Base-by-base conservation (phyloP, 2,329 filamentous ascomycete genomes). In the Pestalotiopsis sp. region DNA sequence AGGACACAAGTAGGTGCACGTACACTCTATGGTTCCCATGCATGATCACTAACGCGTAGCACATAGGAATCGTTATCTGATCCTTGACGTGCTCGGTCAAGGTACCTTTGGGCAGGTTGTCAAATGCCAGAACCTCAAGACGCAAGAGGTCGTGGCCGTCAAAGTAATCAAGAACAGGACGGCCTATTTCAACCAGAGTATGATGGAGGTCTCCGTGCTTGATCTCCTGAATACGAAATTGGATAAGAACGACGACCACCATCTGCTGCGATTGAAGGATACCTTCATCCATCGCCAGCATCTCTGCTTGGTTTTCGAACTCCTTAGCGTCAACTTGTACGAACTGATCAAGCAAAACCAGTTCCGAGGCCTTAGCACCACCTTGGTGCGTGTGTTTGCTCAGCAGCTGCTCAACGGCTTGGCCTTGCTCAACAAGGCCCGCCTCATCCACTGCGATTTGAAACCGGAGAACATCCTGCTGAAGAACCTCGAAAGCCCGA, bases 261-360 rank as follows among this genome's bases (percentile, higher is more conserved):
- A 99, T 81, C 87, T 99, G 31, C 85, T 99, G 68, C 91, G 96
- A 69, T 86, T 99, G 59, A 98, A 98, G 80, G 96, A 99, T 77
- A 99, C 96, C 0, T 99, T 99, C 78, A 99, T 99, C 70, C 96
- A 99, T 81, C 88, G 94, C 66, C 96, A 99, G 78, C 96, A 99
- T 88, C 86, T 99, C 69, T 99, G 96, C 79, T 85, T 99, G 70
- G 95, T 98, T 31, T 98, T 98, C 78, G 96, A 99, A 82, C 86
- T 99, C 67, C 86, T 99, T 68, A 98, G 95, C 75, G 96, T 99
- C 80, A 99, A 99, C 79, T 82, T 99, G 71, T 99, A 99, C 82
- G 96, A 99, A 82, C 86, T 99, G 72, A 99, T 99, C 84, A 99
- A 99, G 84, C 96, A 99, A 81, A 99, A 99, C 79, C 96, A 99